Base-by-base conservation (phyloP, 129 eudicot genomes). In the Lonicera japonica region DNA sequence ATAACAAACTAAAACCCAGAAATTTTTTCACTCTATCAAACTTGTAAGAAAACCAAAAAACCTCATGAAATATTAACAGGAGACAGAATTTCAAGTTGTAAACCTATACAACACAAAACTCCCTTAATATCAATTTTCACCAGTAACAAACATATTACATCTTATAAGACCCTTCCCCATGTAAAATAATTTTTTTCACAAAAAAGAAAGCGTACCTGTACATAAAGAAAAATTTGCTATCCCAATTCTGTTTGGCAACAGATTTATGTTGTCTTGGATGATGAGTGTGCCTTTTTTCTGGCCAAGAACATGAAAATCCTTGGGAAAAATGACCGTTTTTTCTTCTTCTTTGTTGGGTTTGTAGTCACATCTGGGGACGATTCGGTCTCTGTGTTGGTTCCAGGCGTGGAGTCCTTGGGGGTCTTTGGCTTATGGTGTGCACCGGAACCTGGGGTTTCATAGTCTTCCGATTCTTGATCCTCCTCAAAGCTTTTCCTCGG, bases 291-390 rank as follows among this genome's bases (percentile, higher is more conserved):
- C 69, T 88, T 88, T 89, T 70, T 88, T 71, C 71, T 78, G 57
- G 76, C 74, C 76, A 87, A 64, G 64, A 84, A 67, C 95, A 81
- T 87, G 41, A 90, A 81, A 55, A 90, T 73, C 55, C 85, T 73
- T 0, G 97, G 97, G 70, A 90, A 76, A 68, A 80, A 52, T 18
- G 84, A 79, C 69, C 54, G 77, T 75, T 78, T 90, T 79, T 90
- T 90, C 55, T 90, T 90, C 77, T 65, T 75, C 18, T 65, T 45
- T 21, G 36, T 58, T 55, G 50, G 1, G 50, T 43, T 43, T 10
- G 13, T 43, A 10, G 69, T 80, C 22, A 68, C 73, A 29, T 80
- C 95, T 0, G 88, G 87, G 11, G 88, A 77, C 0, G 78, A 88
- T 6, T 16, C 21, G 8, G 92, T 79, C 68, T 71, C 86, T 5